Evolutionary conservation across 257 asterid species (phyloP).

Genomic region (Paulownia fortunei): DNA sequence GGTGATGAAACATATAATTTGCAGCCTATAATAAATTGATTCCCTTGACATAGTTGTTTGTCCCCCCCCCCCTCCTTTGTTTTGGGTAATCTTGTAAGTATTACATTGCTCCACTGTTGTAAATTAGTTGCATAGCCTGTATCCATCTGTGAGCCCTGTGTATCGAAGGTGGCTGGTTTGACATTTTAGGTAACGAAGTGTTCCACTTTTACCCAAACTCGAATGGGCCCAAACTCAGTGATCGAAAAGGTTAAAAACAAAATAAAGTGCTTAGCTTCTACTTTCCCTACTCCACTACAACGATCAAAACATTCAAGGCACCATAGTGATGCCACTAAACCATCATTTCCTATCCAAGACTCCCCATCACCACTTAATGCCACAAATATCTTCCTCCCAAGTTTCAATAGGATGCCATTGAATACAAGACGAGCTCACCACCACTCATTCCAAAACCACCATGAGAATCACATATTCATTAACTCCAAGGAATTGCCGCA

Average conservation of each 20-base stretch:
- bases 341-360: neutral
- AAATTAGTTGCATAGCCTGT: neutral
- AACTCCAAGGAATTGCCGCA: neutral
- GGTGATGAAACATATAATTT: neutral
- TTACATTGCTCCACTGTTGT: neutral
- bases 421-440: neutral
- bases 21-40: neutral
- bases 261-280: neutral
- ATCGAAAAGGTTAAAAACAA: neutral
- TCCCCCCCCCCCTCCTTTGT: no score
- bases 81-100: neutral
- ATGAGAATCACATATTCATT: slow-evolving; percentile 18
- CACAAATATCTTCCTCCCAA: neutral
- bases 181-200: neutral
- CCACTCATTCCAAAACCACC: neutral
- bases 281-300: neutral
- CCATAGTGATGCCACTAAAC: neutral
- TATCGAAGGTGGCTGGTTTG: neutral
- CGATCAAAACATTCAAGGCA: neutral
- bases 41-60: neutral
- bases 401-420: neutral
- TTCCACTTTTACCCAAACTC: neutral
- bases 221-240: neutral
- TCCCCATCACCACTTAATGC: neutral
- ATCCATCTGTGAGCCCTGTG: neutral